These are phyloP conservation scores for Rhizophagus sp. DNA, from an alignment of 192 early-diverging fungal species.

Conservation along the genomic window DNA sequence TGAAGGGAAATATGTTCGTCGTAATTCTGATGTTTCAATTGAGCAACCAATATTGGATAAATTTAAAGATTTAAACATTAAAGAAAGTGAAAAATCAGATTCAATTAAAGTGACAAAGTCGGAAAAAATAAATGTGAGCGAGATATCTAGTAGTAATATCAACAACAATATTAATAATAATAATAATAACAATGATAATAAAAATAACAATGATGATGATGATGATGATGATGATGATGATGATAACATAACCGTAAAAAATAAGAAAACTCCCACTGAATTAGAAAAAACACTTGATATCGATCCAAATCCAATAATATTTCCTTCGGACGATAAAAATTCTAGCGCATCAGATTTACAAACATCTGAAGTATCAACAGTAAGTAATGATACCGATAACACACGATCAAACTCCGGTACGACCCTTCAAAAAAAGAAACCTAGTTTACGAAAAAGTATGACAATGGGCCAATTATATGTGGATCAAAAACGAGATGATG, in stretches of 20 bases:
- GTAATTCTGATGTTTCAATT: not conserved
- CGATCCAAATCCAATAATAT: not conserved
- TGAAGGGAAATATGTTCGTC: constrained; percentile 35
- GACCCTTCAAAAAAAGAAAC: not conserved
- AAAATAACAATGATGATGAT: too few species aligned
- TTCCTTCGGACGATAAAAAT: not conserved
- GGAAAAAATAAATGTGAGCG: not conserved
- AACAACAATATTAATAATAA: not conserved
- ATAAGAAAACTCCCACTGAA: not conserved
- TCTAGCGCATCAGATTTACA: not conserved
- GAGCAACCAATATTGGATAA: not conserved
- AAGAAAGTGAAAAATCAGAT: not conserved
- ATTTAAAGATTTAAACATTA: not conserved
- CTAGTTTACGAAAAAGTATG: constrained; percentile 13
- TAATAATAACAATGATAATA: not conserved
- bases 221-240: not conserved
- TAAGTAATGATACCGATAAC: not conserved
- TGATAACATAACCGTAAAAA: not conserved
- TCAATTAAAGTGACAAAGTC: not conserved
- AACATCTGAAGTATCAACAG: not conserved
- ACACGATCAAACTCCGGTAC: not conserved
- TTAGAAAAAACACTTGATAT: not conserved
- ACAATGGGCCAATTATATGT: constrained; percentile 16
- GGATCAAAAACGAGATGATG: not conserved
- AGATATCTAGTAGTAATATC: not conserved